Conservation (phyloP, 139 green algal species). For the Edaphochlamys debaryana region DNA sequence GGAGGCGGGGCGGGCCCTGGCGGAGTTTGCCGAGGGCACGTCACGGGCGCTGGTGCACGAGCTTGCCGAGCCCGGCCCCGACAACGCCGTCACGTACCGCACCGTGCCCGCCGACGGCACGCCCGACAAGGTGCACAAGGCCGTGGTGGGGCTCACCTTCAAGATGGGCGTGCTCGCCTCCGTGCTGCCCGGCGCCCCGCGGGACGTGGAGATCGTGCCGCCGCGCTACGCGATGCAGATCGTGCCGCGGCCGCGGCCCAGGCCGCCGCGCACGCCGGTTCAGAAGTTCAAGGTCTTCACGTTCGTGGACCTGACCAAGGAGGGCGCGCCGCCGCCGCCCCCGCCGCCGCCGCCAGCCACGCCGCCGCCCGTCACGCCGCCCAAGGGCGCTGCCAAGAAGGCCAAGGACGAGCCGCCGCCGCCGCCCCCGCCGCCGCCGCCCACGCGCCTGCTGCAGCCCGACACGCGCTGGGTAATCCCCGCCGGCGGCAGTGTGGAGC, state of each 20-base stretch:
- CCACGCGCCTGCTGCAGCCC: not conserved
- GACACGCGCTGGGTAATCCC: constrained; percentile 74
- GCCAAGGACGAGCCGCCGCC: constrained; percentile 12
- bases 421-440: constrained; percentile 27
- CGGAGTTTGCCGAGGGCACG: not conserved
- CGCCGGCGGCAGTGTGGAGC: constrained; percentile 48
- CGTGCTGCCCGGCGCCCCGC: constrained; percentile 45
- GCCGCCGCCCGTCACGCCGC: constrained; percentile 1
- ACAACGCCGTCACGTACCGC: not conserved
- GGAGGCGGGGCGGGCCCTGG: constrained; percentile 4
- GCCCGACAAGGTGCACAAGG: constrained; percentile 32
- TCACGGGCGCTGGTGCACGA: not conserved
- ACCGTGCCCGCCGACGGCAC: constrained; percentile 1
- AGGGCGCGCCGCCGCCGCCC: constrained; percentile 23
- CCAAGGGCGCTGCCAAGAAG: constrained; percentile 3
- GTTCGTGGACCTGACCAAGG: constrained; percentile 29
- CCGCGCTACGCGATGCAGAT: constrained; percentile 64
- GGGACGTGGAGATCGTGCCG: constrained; percentile 65
- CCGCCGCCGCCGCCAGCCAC: not conserved
- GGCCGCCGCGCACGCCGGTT: constrained; percentile 45
- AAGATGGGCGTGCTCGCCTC: constrained; percentile 52
- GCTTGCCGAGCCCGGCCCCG: constrained; percentile 13
- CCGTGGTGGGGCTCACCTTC: constrained; percentile 63
- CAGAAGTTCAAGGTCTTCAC: constrained; percentile 68
- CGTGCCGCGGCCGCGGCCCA: constrained; percentile 45